phyloP scores from a whole-genome alignment of 805 yeast genomes.

The Wickerhamomyces ciferrii region DNA sequence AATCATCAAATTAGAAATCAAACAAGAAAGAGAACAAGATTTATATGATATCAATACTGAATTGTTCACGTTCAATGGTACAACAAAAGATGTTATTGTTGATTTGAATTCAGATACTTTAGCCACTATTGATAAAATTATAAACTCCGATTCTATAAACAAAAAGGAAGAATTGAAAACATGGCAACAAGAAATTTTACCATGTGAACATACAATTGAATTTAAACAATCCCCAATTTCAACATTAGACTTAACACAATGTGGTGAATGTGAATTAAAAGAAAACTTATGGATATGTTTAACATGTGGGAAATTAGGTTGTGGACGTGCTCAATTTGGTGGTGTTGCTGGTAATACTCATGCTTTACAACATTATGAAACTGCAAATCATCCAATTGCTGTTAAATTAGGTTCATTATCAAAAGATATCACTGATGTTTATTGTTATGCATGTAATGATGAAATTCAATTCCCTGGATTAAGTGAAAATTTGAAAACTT shows the following conservation, averaged over 20 bases:
- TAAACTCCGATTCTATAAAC: constrained; percentile 53
- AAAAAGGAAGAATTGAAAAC: constrained; percentile 69
- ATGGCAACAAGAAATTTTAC: constrained; percentile 84
- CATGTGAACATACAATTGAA: constrained; percentile 73
- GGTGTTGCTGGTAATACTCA: constrained; percentile 93
- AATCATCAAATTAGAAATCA: constrained; percentile 62
- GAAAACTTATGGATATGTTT: constrained; percentile 92
- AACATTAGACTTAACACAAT: constrained; percentile 34
- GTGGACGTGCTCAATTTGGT: constrained; percentile 94
- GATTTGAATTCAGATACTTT: constrained; percentile 26
- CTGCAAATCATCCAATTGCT: constrained; percentile 69
- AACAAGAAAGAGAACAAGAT: constrained; percentile 58
- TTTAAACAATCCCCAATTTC: constrained; percentile 34
- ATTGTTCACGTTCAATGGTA: constrained; percentile 4
- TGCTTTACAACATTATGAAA: constrained; percentile 68
- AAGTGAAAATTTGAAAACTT: constrained; percentile 41
- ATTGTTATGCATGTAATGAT: constrained; percentile 85
- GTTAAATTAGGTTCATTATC: constrained; percentile 88
- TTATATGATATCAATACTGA: constrained; percentile 41
- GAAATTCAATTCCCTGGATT: constrained; percentile 74
- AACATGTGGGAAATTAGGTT: constrained; percentile 85
- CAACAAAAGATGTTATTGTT: constrained; percentile 26
- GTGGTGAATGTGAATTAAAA: constrained; percentile 55
- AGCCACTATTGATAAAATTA: constrained; percentile 36
- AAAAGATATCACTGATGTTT: constrained; percentile 74